A percentile compares a stretch with the other conserved stretches of the same genome.
phyloP scores from a whole-genome alignment of 2,329 filamentous ascomycete species.

The Alternaria novae-zelandiae region DNA sequence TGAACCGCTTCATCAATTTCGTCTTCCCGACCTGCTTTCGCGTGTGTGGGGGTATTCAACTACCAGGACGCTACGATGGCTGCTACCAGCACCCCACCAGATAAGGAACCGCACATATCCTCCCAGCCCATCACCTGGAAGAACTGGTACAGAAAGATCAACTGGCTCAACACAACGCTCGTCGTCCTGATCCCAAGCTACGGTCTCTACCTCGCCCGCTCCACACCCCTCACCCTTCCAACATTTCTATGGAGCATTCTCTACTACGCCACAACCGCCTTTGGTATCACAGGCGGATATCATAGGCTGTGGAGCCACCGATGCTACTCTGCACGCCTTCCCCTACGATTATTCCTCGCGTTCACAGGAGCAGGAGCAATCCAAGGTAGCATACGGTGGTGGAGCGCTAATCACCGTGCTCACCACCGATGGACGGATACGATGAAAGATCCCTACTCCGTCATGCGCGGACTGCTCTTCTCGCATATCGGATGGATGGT shows the following conservation, averaged over 20 bases:
- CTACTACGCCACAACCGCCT: slow-evolving; percentile 82
- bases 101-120: slow-evolving; percentile 24
- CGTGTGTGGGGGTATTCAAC: background rate
- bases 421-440: slow-evolving; percentile 60
- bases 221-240: slow-evolving; percentile 74
- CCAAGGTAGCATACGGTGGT: slow-evolving; percentile 57
- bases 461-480: slow-evolving; percentile 56
- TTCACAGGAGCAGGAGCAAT: slow-evolving; percentile 55
- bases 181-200: slow-evolving; percentile 77
- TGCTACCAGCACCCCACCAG: background rate
- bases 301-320: slow-evolving; percentile 74
- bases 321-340: slow-evolving; percentile 52
- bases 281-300: slow-evolving; percentile 65
- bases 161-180: slow-evolving; percentile 86
- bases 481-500: slow-evolving; percentile 59
- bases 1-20: background rate
- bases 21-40: background rate
- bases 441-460: slow-evolving; percentile 57
- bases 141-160: slow-evolving; percentile 90
- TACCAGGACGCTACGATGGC: slow-evolving; percentile 6
- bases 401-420: slow-evolving; percentile 56
- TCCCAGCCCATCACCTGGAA: slow-evolving; percentile 36
- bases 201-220: slow-evolving; percentile 76
- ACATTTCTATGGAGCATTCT: slow-evolving; percentile 74
- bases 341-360: slow-evolving; percentile 55